Conservation (phyloP, 129 eudicot species). For the Chrysanthemum seticuspe region DNA sequence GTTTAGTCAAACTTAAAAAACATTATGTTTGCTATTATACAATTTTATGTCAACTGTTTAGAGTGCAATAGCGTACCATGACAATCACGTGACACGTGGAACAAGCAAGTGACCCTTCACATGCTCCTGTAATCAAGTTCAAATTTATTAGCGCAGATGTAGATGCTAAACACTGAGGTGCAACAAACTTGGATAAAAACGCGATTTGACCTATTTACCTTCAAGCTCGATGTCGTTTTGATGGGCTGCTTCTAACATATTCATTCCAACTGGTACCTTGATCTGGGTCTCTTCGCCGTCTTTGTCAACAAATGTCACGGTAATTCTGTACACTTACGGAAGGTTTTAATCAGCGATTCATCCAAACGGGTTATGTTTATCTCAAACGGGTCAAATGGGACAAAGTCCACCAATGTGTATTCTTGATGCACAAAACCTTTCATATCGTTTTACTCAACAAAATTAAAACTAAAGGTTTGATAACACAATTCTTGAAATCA, state of each 20-base stretch:
- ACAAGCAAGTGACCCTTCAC: conserved; percentile 80
- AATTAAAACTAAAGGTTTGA: no score
- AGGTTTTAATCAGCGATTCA: no score
- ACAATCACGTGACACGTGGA: conserved; percentile 74
- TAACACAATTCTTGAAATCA: no score
- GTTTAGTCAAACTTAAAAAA: neutral
- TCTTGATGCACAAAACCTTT: no score
- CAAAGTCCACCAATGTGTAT: no score
- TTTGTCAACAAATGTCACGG: conserved; percentile 73
- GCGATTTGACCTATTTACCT: conserved; percentile 26
- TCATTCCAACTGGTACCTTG: conserved; percentile 51
- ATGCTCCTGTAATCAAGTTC: conserved; percentile 51
- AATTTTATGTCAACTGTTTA: neutral
- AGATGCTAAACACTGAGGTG: neutral
- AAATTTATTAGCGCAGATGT: conserved; percentile 14
- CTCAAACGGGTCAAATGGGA: no score
- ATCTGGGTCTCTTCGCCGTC: conserved; percentile 68
- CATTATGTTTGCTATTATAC: neutral
- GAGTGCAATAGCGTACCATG: conserved; percentile 45
- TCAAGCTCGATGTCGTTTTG: conserved; percentile 43
- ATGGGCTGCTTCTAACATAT: conserved; percentile 51
- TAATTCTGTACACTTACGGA: conserved; percentile 45
- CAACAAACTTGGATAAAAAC: neutral
- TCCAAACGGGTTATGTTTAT: no score
- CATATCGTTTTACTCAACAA: no score